These are phyloP conservation scores for Solanum hybrid DNA, from an alignment of 305 asterid genomes.

Conservation along the genomic window DNA sequence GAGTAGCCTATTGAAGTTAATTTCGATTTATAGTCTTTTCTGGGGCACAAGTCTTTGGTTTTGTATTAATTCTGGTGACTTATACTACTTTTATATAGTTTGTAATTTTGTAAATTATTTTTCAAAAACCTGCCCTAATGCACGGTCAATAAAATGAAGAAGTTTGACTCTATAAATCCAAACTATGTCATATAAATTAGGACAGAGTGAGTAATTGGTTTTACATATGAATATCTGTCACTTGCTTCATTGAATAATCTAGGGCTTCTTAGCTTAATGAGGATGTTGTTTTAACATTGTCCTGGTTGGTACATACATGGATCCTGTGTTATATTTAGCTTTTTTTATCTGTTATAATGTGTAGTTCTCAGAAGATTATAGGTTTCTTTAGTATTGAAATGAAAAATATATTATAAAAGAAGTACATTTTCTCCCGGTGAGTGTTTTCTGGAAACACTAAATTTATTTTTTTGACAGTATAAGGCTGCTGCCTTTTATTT, in stretches of 20 bases:
- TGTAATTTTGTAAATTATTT: neutral
- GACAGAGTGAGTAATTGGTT: neutral
- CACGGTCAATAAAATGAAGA: neutral
- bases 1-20: neutral
- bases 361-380: neutral
- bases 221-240: neutral
- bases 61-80: neutral
- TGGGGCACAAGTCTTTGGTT: neutral
- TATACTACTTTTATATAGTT: neutral
- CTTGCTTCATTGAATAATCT: neutral
- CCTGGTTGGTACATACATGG: neutral
- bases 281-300: neutral
- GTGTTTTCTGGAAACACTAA: neutral
- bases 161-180: neutral
- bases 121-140: neutral
- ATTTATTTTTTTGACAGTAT: neutral
- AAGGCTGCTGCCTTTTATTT: neutral
- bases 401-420: neutral
- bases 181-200: neutral
- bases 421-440: neutral
- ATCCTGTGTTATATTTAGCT: neutral
- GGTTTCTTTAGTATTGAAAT: neutral
- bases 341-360: neutral
- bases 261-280: neutral
- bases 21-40: neutral